Conservation (phyloP, 257 asterid species). For the Nicotiana knightiana region DNA sequence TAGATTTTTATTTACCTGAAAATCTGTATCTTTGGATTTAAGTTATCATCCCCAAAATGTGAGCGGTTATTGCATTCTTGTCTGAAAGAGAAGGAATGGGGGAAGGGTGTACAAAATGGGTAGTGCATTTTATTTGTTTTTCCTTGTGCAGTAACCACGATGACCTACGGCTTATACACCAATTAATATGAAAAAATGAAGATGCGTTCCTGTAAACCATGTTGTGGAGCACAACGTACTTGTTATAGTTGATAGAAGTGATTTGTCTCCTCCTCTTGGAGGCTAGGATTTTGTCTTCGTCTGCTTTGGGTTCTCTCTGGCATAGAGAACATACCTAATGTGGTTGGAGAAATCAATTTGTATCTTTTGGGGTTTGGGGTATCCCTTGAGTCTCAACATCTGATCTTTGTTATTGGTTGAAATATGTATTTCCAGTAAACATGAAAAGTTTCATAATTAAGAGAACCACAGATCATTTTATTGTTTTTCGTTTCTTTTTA, state of each 20-base stretch:
- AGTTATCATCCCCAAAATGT: background rate
- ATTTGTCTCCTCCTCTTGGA: background rate
- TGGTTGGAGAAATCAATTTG: background rate
- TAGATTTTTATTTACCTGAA: background rate
- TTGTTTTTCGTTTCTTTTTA: background rate
- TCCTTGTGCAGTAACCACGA: background rate
- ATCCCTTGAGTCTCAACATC: background rate
- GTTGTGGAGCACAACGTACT: background rate
- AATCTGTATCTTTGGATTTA: background rate
- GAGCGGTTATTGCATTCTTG: background rate
- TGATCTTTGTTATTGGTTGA: background rate
- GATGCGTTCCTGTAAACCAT: background rate
- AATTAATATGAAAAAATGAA: background rate
- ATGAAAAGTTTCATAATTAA: background rate
- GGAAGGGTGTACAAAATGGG: background rate
- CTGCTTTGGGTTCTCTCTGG: background rate
- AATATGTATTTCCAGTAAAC: background rate
- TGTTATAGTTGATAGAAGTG: background rate
- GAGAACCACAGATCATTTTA: background rate
- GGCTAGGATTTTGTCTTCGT: conserved; percentile 6
- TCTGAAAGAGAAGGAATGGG: background rate
- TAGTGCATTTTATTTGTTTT: background rate
- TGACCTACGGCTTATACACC: background rate
- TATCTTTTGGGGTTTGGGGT: background rate
- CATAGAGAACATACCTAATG: background rate